Evolutionary conservation across 768 basidiomycete genomes (phyloP).

Genomic region (Grammothele lineata): DNA sequence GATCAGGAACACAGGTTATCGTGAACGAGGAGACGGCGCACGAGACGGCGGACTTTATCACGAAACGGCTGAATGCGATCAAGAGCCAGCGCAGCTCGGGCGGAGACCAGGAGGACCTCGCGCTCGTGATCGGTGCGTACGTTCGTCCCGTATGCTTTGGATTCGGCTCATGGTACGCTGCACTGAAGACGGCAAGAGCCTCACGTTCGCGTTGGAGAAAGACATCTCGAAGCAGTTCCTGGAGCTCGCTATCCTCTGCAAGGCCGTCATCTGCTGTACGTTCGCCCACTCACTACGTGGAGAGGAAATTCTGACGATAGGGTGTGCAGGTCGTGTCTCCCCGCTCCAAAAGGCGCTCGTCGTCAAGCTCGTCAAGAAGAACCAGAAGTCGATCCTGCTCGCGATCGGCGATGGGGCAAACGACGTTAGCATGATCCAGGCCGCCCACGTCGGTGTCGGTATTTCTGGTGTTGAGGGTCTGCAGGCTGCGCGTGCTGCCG

Average conservation of each 20-base stretch:
- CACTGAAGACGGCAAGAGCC: conserved; percentile 83
- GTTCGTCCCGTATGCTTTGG: neutral
- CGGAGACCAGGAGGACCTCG: conserved; percentile 89
- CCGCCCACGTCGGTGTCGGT: conserved; percentile 95
- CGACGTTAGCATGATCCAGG: conserved; percentile 99
- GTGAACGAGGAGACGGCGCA: conserved; percentile 86
- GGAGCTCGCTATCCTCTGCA: conserved; percentile 96
- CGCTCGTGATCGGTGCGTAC: conserved; percentile 81
- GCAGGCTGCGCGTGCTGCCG: conserved; percentile 96
- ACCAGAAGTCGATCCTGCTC: conserved; percentile 86
- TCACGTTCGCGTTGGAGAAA: conserved; percentile 91
- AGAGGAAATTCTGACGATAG: neutral
- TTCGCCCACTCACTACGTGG: conserved; percentile 9
- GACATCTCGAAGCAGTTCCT: conserved; percentile 85
- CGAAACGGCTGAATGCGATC: conserved; percentile 85
- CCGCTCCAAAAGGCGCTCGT: conserved; percentile 97
- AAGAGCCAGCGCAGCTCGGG: conserved; percentile 89
- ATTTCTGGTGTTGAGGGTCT: conserved; percentile 98
- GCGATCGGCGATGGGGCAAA: conserved; percentile 98
- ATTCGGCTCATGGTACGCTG: neutral
- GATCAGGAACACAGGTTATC: conserved; percentile 57
- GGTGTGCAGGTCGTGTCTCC: conserved; percentile 79
- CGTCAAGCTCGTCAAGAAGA: conserved; percentile 98
- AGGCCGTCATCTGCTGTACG: conserved; percentile 96
- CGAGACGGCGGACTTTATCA: conserved; percentile 82